These are phyloP conservation scores for Dioscorea zingiberensis DNA, from an alignment of 106 monocot species.

Conservation along the genomic window DNA sequence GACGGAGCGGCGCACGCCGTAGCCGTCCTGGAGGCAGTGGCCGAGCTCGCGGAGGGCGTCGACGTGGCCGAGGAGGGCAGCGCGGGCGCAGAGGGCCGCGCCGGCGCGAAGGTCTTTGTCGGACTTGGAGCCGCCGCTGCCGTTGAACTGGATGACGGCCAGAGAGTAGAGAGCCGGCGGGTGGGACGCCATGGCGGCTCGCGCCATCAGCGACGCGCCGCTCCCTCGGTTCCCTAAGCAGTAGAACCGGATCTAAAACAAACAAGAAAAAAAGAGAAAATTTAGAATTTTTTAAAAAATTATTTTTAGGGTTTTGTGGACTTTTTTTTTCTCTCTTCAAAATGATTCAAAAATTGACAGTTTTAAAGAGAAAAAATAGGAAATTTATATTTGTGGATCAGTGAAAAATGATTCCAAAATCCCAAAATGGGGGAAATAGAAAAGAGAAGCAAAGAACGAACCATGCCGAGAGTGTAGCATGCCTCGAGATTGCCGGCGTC, in stretches of 20 bases:
- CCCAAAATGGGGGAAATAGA: too few relatives aligned
- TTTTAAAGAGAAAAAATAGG: too few relatives aligned
- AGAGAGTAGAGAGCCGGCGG: constrained; percentile 50
- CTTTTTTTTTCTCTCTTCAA: too few relatives aligned
- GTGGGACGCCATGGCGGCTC: constrained; percentile 49
- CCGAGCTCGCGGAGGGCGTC: constrained; percentile 39
- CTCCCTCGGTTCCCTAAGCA: constrained; percentile 31
- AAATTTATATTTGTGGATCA: too few relatives aligned
- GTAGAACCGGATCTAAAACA: constrained; percentile 43
- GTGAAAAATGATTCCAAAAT: too few relatives aligned
- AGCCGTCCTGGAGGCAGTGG: constrained; percentile 39
- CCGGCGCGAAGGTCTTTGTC: constrained; percentile 54
- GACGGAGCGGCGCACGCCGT: constrained; percentile 27
- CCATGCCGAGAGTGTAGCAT: constrained; percentile 41
- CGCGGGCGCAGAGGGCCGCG: constrained; percentile 42
- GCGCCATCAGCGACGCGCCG: constrained; percentile 49
- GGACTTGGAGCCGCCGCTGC: constrained; percentile 47
- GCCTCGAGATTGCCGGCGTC: constrained; percentile 49
- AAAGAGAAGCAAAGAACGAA: background rate
- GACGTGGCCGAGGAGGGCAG: constrained; percentile 27
- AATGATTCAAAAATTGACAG: too few relatives aligned
- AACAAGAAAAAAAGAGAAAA: background rate
- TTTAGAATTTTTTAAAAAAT: background rate
- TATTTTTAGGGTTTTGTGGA: too few relatives aligned
- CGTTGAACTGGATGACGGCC: constrained; percentile 68